A percentile compares a stretch with the other conserved stretches of the same genome.
Conservation (phyloP, 1,284 basidiomycete species). For the Waitea zeae region DNA sequence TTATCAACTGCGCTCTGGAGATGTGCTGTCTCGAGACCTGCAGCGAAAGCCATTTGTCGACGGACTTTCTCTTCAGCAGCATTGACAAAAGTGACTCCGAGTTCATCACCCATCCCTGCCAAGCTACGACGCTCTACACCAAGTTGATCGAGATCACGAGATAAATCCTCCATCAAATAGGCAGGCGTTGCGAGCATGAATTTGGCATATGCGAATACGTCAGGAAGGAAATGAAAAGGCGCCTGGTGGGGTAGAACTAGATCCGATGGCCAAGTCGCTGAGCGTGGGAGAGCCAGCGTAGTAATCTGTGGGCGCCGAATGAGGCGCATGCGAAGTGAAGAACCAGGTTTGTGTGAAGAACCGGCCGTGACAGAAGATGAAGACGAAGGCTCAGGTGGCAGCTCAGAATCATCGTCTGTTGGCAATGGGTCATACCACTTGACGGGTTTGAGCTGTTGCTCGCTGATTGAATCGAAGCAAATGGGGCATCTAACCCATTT, state of each 20-base stretch:
- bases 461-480: slow-evolving; percentile 87
- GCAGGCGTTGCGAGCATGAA: slow-evolving; percentile 93
- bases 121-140: slow-evolving; percentile 49
- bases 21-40: slow-evolving; percentile 48
- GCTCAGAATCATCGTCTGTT: slow-evolving; percentile 21
- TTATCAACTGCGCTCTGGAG: slow-evolving; percentile 41
- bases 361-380: slow-evolving; percentile 18
- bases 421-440: slow-evolving; percentile 50
- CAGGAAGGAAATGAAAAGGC: slow-evolving; percentile 91
- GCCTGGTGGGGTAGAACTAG: slow-evolving; percentile 81
- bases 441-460: slow-evolving; percentile 85
- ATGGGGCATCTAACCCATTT: slow-evolving; percentile 91
- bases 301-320: slow-evolving; percentile 90
- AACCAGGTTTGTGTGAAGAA: slow-evolving; percentile 28
- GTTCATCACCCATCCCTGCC: slow-evolving; percentile 48
- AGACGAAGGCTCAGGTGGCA: slow-evolving; percentile 23
- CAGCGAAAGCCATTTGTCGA: slow-evolving; percentile 63
- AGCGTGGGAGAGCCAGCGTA: slow-evolving; percentile 88
- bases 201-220: slow-evolving; percentile 78
- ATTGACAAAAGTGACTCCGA: slow-evolving; percentile 69
- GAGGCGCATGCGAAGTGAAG: slow-evolving; percentile 68
- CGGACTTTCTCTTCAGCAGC: slow-evolving; percentile 62
- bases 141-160: slow-evolving; percentile 61
- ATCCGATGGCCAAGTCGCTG: slow-evolving; percentile 85
- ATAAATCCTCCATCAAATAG: slow-evolving; percentile 62